Conservation (phyloP, 2,329 filamentous ascomycete genomes). For the Hirsutella minnesotensis region DNA sequence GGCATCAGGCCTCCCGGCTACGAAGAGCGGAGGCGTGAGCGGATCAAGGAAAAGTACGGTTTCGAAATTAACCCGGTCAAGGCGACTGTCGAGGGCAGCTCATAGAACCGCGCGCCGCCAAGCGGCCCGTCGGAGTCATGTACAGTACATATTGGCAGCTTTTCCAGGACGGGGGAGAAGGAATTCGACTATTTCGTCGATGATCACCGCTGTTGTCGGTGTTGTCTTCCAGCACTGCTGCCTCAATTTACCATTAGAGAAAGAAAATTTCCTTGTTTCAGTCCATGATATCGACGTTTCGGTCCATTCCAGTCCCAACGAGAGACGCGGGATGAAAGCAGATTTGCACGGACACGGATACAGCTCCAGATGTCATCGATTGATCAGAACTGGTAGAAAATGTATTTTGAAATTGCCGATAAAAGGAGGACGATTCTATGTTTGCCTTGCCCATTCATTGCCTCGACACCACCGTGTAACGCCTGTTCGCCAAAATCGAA, state of each 20-base stretch:
- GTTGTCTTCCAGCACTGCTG: neutral
- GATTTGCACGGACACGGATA: no score
- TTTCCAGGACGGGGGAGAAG: neutral
- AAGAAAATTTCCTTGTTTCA: neutral
- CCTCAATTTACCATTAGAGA: neutral
- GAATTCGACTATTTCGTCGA: neutral
- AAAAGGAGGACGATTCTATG: no score
- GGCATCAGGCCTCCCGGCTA: slow-evolving; percentile 74
- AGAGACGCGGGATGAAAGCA: no score
- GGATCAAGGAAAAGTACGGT: slow-evolving; percentile 78
- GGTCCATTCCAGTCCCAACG: no score
- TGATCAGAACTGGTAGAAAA: no score
- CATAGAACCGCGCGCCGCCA: slow-evolving; percentile 13
- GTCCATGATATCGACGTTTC: no score
- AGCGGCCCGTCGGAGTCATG: neutral
- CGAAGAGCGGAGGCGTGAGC: slow-evolving; percentile 68
- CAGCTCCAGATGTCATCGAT: no score
- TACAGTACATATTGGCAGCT: neutral
- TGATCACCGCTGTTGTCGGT: neutral
- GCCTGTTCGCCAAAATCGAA: no score
- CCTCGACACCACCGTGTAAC: no score
- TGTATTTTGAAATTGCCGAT: no score
- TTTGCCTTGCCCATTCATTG: no score
- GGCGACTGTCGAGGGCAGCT: slow-evolving; percentile 33
- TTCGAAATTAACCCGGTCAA: slow-evolving; percentile 65